These are phyloP conservation scores for Pythium dissotocum DNA, from an alignment of 352 stramenopile genomes.

Conservation along the genomic window DNA sequence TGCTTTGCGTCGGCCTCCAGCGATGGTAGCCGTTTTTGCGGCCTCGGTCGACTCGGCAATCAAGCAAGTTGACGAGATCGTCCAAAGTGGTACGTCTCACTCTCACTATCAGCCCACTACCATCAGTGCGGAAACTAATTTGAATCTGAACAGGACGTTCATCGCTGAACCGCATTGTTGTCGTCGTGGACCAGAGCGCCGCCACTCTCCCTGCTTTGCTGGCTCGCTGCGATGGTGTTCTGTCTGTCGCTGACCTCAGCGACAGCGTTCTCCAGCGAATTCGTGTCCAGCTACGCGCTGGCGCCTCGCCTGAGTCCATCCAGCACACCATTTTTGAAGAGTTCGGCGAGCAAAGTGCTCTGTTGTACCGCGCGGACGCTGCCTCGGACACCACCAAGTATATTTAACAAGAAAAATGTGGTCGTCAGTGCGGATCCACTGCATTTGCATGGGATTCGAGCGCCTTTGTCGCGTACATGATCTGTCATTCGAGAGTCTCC, in stretches of 20 bases:
- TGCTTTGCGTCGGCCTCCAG: background rate
- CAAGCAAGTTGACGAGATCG: slow-evolving; percentile 6
- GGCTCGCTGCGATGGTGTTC: slow-evolving; percentile 7
- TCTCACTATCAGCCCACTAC: no score
- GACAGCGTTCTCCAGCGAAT: slow-evolving; percentile 57
- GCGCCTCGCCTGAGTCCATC: slow-evolving; percentile 26
- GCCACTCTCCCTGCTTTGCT: background rate
- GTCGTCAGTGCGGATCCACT: background rate
- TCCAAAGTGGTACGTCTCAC: background rate
- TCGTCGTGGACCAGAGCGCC: slow-evolving; percentile 25
- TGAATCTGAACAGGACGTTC: background rate
- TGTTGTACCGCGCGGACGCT: slow-evolving; percentile 36
- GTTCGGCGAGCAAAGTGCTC: slow-evolving; percentile 47
- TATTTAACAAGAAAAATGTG: slow-evolving; percentile 37
- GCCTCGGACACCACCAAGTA: slow-evolving; percentile 50
- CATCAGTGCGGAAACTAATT: no score
- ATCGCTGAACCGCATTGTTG: slow-evolving; percentile 6
- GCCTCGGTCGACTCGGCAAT: slow-evolving; percentile 3
- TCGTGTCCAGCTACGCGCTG: slow-evolving; percentile 45
- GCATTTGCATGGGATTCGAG: no score
- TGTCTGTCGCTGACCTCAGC: slow-evolving; percentile 55
- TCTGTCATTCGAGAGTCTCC: background rate
- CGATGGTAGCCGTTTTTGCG: slow-evolving; percentile 12
- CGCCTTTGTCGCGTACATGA: no score
- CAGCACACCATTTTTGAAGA: slow-evolving; percentile 35